Conservation (phyloP, 1,284 basidiomycete species). For the Stereum hirsutum region DNA sequence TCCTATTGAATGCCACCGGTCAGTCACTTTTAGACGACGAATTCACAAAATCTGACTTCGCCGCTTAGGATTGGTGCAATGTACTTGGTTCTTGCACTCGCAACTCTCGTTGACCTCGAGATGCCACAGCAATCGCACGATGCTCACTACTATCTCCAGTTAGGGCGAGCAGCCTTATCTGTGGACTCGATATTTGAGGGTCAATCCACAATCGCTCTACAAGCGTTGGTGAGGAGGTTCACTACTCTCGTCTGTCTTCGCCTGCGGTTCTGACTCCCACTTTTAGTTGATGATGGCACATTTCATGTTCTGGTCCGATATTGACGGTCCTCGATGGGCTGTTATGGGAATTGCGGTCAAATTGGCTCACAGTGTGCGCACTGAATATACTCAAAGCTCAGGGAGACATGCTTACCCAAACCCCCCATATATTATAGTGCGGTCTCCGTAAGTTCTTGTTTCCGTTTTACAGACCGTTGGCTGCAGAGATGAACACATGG, state of each 20-base stretch:
- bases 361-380: slow-evolving; percentile 56
- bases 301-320: slow-evolving; percentile 59
- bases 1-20: slow-evolving; percentile 37
- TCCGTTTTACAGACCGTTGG: slow-evolving; percentile 3
- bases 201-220: slow-evolving; percentile 50
- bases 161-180: slow-evolving; percentile 48
- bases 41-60: no score
- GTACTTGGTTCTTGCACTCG: slow-evolving; percentile 25
- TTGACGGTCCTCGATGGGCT: slow-evolving; percentile 58
- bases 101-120: slow-evolving; percentile 32
- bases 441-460: slow-evolving; percentile 46
- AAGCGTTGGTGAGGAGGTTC: slow-evolving; percentile 43
- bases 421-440: slow-evolving; percentile 33
- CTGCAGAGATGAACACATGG: background rate
- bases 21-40: no score
- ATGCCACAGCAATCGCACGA: slow-evolving; percentile 38
- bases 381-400: no score
- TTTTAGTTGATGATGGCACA: slow-evolving; percentile 58
- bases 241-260: no score
- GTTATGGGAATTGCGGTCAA: slow-evolving; percentile 62
- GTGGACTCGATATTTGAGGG: slow-evolving; percentile 56
- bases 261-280: slow-evolving; percentile 4
- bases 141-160: slow-evolving; percentile 47
- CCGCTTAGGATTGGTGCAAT: slow-evolving; percentile 25
- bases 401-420: no score